phyloP scores from a whole-genome alignment of 192 early-diverging fungal species.

The Funneliformis mosseae region DNA sequence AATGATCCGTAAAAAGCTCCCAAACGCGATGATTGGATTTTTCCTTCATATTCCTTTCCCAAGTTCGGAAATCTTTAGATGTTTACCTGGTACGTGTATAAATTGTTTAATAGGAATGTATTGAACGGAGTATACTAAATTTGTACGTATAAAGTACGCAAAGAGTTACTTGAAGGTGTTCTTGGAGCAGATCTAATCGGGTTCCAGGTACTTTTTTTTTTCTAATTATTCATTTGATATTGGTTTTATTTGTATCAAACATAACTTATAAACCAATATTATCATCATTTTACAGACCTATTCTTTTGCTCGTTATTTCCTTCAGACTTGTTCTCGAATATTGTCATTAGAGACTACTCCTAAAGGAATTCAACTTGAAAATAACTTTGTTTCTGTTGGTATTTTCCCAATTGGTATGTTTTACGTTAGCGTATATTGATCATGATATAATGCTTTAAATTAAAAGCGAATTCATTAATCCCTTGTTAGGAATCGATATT shows the following conservation, averaged over 20 bases:
- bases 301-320: slow-evolving; percentile 89
- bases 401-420: slow-evolving; percentile 87
- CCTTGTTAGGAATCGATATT: slow-evolving; percentile 70
- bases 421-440: background rate
- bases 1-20: slow-evolving; percentile 83
- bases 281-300: slow-evolving; percentile 71
- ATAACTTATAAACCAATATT: background rate
- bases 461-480: slow-evolving; percentile 15
- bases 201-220: slow-evolving; percentile 49
- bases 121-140: background rate
- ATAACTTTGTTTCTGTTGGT: slow-evolving; percentile 79
- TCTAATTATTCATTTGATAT: background rate
- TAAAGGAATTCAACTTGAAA: slow-evolving; percentile 78
- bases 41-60: slow-evolving; percentile 98
- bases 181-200: slow-evolving; percentile 89
- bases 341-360: slow-evolving; percentile 87
- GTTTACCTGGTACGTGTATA: slow-evolving; percentile 69
- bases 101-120: background rate
- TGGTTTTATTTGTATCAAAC: background rate
- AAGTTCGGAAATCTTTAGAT: slow-evolving; percentile 92
- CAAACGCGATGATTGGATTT: slow-evolving; percentile 90
- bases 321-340: slow-evolving; percentile 86
- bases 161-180: slow-evolving; percentile 87
- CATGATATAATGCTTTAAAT: no score
- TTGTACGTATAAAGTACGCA: slow-evolving; percentile 53